phyloP scores from a whole-genome alignment of 2,329 filamentous ascomycete genomes.

The Fusarium sp. region DNA sequence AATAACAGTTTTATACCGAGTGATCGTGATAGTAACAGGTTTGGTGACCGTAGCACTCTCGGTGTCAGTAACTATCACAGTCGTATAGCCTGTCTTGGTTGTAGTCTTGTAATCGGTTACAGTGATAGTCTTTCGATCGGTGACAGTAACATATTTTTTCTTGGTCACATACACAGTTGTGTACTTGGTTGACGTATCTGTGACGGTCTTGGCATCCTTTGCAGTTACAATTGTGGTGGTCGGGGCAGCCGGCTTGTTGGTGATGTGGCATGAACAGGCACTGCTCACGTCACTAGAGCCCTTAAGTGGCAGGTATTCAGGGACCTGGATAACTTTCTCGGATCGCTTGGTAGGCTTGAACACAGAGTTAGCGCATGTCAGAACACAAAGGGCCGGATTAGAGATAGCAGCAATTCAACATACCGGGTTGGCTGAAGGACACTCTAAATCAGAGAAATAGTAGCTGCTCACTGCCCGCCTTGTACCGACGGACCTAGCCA shows the following conservation, averaged over 20 bases:
- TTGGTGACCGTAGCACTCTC: background rate
- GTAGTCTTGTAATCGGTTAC: background rate
- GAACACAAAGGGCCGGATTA: too few relatives aligned
- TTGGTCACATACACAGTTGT: background rate
- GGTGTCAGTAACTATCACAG: accelerated
- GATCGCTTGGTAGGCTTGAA: background rate
- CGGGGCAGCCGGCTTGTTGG: background rate
- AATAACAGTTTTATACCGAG: background rate
- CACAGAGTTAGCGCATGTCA: too few relatives aligned
- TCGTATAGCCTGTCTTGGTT: background rate
- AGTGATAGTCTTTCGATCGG: accelerated
- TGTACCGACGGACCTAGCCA: too few relatives aligned
- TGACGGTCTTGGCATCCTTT: background rate
- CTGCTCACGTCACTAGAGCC: background rate
- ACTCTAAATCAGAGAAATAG: background rate
- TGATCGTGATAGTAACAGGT: background rate
- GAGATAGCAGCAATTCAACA: accelerated
- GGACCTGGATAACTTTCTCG: background rate
- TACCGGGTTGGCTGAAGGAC: background rate
- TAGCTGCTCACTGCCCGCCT: too few relatives aligned
- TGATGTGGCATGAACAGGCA: background rate
- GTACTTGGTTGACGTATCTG: background rate
- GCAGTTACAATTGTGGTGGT: background rate
- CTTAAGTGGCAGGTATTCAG: background rate
- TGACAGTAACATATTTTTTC: background rate